Evolutionary conservation across 1,284 basidiomycete species (phyloP), one percentile per base, ranked within the genome.

Genomic region (Pholiota adiposa): DNA sequence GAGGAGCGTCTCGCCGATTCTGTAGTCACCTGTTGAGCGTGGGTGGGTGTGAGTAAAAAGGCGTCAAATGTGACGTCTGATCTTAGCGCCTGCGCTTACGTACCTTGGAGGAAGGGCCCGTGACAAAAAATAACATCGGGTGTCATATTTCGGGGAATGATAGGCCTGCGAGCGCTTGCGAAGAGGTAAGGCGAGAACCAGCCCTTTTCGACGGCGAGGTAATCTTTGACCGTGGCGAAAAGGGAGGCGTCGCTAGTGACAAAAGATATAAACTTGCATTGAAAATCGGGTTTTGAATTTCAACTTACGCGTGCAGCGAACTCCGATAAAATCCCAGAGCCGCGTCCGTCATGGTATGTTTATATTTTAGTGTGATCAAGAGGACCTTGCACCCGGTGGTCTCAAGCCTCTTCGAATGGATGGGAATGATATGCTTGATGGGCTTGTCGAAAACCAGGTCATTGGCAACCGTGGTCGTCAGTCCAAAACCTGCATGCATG

Each of bases 161-260:
- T 77, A 1, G 86, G 86, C 54, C 85, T 71, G 16, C 84, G 77
- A 7, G 78, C 79, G 60, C 84, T 87, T 3, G 86, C 85, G 65
- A 87, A 88, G 0, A 88, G 75, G 67, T 88, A 88, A 0, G 87
- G 84, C 23, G 81, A 84, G 71, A 88, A 86, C 86, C 86, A 87
- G 12, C 85, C 86, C 67, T 88, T 88, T 70, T 86, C 82, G 3
- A 83, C 74, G 0, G 85, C 79, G 55, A 88, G 71, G 63, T 88
- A 88, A 60, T 87, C 85, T 65, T 82, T 85, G n/a, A 88, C 83
- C n/a, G 76, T 76, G 25, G 85, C 72, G 63, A 88, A 87, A 16
- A 88, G 71, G 6, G 81, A 83, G 16, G 70, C 67, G 65, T 88
- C 83, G 59, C 84, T 85, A 16, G 18, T 18, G 40, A n/a, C n/a